Evolutionary conservation across 2,329 filamentous ascomycete species (phyloP), one percentile per base, ranked within the genome.

Genomic region (Dothideomycetes sp.): DNA sequence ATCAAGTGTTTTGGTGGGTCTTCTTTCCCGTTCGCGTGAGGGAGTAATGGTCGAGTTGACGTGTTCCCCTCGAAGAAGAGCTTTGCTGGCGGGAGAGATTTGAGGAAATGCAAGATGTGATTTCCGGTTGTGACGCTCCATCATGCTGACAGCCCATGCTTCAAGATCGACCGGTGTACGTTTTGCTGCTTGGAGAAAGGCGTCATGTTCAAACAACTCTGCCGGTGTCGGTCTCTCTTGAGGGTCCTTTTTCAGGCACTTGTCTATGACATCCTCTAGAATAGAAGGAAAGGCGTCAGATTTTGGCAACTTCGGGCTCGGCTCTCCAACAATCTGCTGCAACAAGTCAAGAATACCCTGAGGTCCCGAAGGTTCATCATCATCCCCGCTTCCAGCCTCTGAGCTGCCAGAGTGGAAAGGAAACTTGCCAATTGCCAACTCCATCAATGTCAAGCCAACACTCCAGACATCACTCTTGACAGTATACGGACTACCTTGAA

Each of bases 381-480:
- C 73, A 39, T 75, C 75, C 2, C 83, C 84, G 37, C 81, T 80
- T 48, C 89, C 82, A 42, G 93, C 85, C 49, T 76, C 84, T 7
- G 7, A 7, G 12, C 22, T 27, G 10, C 79, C 73, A 2, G 83
- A 86, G 52, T 77, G 85, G 58, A 98, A 98, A 1, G 91, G 91
- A 55, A 98, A 98, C 55, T 93, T 88, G 49, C 91, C 91, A 56
- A 98, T 95, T 24, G 91, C 91, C 50, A 98, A 67, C 63, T 98
- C 91, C 88, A 98, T 96, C 46, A 98, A 79, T 1, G 81, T 82
- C 49, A 98, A 69, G 22, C 91, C 91, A 47, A 95, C 93, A 73
- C 88, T 95, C 91, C 91, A 98, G 3, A 98, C 91, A 59, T 98
- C 91, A 10, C 88, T 95, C 62, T 95, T 95, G 54, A 98, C 89